A percentile compares a stretch with the other conserved stretches of the same genome.
Conservation (phyloP, 2,329 filamentous ascomycete genomes). For the Alternaria atra region DNA sequence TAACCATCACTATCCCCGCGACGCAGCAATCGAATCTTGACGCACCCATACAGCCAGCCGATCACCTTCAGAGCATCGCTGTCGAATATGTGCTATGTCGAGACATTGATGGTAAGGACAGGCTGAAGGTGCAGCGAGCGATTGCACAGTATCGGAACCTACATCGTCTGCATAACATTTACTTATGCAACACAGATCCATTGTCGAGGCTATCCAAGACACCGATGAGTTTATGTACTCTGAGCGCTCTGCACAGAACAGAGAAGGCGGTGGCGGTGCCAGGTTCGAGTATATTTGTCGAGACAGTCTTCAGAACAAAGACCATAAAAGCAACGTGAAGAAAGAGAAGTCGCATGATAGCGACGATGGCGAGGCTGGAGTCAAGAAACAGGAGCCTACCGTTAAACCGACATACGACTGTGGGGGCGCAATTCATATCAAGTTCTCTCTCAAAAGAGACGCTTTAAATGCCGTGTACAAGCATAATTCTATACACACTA, state of each 20-base stretch:
- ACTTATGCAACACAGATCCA: slow-evolving; percentile 28
- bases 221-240: slow-evolving; percentile 48
- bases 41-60: slow-evolving; percentile 37
- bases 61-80: slow-evolving; percentile 40
- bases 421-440: slow-evolving; percentile 46
- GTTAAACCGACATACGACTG: slow-evolving; percentile 42
- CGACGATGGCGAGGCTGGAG: slow-evolving; percentile 13
- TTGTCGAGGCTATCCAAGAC: slow-evolving; percentile 41
- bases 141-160: slow-evolving; percentile 33
- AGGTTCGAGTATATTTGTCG: slow-evolving; percentile 47
- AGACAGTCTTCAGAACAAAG: slow-evolving; percentile 45
- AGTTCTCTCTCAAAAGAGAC: slow-evolving; percentile 46
- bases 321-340: slow-evolving; percentile 37
- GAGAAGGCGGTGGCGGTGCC: slow-evolving; percentile 39
- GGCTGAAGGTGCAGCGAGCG: slow-evolving; percentile 41
- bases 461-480: slow-evolving; percentile 49
- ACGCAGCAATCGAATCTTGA: slow-evolving; percentile 38
- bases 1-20: slow-evolving; percentile 43
- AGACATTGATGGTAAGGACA: slow-evolving; percentile 36
- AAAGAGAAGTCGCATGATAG: slow-evolving; percentile 27
- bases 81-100: slow-evolving; percentile 41
- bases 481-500: slow-evolving; percentile 46
- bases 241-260: slow-evolving; percentile 44
- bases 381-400: slow-evolving; percentile 5
- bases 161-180: background rate